A percentile compares a stretch with the other conserved stretches of the same genome.
Evolutionary conservation across 805 yeast species (phyloP).

Genomic region (Candida oleophila): DNA sequence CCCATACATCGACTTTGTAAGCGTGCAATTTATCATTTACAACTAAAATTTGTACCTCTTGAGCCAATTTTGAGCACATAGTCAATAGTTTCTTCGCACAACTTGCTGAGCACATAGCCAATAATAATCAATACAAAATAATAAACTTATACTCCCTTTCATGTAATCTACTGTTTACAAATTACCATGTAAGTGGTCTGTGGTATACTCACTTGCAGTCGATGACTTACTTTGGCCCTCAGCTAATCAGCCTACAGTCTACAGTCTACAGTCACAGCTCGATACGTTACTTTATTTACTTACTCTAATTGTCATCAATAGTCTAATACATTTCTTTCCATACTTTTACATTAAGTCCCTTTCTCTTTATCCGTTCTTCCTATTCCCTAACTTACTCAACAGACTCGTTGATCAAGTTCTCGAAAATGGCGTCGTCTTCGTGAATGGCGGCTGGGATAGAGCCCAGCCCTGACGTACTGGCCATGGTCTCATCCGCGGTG

Average conservation of each 20-base stretch:
- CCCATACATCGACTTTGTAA: no score
- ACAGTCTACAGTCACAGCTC: no score
- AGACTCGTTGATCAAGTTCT: conserved; percentile 14
- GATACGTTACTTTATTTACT: not conserved
- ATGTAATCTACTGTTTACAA: not conserved
- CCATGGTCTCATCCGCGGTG: not conserved
- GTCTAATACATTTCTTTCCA: not conserved
- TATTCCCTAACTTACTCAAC: not conserved
- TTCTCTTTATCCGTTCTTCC: not conserved
- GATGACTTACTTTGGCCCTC: no score
- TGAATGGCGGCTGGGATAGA: conserved; percentile 2
- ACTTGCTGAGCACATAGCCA: no score
- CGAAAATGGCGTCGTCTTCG: conserved; percentile 18
- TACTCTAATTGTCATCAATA: not conserved
- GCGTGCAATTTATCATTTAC: no score
- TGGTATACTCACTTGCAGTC: no score
- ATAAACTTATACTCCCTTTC: not conserved
- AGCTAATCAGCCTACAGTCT: no score
- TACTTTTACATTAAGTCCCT: not conserved
- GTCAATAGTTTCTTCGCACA: no score
- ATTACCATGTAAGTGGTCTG: no score
- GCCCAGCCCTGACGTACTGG: not conserved
- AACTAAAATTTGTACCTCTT: no score
- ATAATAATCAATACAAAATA: not conserved
- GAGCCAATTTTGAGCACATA: no score